Base-by-base conservation (phyloP, 306 rosid genomes). In the Carpinus viminea region DNA sequence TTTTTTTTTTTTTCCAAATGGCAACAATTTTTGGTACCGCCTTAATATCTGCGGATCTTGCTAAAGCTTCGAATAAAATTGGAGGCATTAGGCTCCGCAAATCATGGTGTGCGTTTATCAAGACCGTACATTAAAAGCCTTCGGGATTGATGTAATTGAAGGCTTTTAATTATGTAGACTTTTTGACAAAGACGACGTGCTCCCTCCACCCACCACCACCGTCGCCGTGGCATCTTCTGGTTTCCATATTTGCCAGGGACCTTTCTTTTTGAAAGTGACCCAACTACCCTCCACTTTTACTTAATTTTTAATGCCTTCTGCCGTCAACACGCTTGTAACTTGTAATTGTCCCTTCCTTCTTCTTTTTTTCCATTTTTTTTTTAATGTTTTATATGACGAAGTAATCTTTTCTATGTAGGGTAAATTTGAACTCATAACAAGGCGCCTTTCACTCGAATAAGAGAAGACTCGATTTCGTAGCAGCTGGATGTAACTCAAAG, bases 321-420 rank as follows among this genome's bases (percentile, higher is more conserved):
- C 61, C 56, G 79, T 76, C 87, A 76, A 76, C 83, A 68, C 75
- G 76, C 18, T 55, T 76, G 47, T 65, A 60, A 34, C 18, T 24
- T 24, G 26, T 24, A 24, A 24, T 24, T 24, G 26, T 24, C 26
- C 26, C 26, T 24, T 24, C 26, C 26, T 24, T 1, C n/a, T n/a
- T n/a, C n/a, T n/a, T n/a, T n/a, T n/a, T n/a, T n/a, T n/a, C n/a
- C n/a, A n/a, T n/a, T 24, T 24, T 24, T 24, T 24, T 24, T 24
- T 24, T 24, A 24, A 24, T 24, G 26, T 24, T 24, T 24, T 24
- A 24, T 31, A 31, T 2, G 34, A 24, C 26, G 26, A 24, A 31
- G n/a, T 31, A 31, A 31, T 1, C 3, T 2, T 31, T 31, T 31
- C 2, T 31, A 31, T 31, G 34, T 1, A 31, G 3, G 34, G 3